Evolutionary conservation across 2,329 filamentous ascomycete species (phyloP).

Genomic region (Aspergillus eucalypticola): DNA sequence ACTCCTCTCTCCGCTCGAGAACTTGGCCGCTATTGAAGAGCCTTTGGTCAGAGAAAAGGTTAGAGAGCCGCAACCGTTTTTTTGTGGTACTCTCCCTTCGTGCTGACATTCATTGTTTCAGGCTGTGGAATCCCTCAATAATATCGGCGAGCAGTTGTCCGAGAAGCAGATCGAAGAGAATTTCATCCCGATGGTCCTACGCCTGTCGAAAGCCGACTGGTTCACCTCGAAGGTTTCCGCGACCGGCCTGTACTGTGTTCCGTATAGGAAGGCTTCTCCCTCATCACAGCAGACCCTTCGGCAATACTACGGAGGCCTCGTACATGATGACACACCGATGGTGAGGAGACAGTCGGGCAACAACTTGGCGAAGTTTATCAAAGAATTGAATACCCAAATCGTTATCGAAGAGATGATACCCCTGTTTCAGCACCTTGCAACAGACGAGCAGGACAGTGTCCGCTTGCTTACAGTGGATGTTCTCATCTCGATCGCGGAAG

Average conservation of each 20-base stretch:
- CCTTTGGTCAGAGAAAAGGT: conserved; percentile 98
- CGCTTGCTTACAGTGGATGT: conserved; percentile 94
- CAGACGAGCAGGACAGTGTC: conserved; percentile 97
- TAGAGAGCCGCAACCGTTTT: conserved; percentile 26
- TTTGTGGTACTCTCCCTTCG: neutral
- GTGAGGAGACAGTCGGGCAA: conserved; percentile 95
- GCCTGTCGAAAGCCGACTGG: conserved; percentile 98
- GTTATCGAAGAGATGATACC: conserved; percentile 99
- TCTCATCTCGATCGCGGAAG: conserved; percentile 92
- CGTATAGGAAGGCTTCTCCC: conserved; percentile 87
- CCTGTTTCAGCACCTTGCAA: conserved; percentile 93
- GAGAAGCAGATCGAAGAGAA: conserved; percentile 92
- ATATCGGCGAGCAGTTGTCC: conserved; percentile 92
- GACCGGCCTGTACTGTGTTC: conserved; percentile 88
- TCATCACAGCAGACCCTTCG: conserved; percentile 88
- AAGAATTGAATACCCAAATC: conserved; percentile 87
- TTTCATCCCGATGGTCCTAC: conserved; percentile 92
- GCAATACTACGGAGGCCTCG: conserved; percentile 86
- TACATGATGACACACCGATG: conserved; percentile 99
- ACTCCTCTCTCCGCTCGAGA: conserved; percentile 93
- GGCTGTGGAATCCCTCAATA: conserved; percentile 99
- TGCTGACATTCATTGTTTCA: conserved; percentile 40
- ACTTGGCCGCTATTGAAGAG: conserved; percentile 97
- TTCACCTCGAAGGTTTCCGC: conserved; percentile 99
- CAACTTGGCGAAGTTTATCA: conserved; percentile 95